phyloP scores from a whole-genome alignment of 371 early-diverging fungal species.

The Rhizomucor miehei region DNA sequence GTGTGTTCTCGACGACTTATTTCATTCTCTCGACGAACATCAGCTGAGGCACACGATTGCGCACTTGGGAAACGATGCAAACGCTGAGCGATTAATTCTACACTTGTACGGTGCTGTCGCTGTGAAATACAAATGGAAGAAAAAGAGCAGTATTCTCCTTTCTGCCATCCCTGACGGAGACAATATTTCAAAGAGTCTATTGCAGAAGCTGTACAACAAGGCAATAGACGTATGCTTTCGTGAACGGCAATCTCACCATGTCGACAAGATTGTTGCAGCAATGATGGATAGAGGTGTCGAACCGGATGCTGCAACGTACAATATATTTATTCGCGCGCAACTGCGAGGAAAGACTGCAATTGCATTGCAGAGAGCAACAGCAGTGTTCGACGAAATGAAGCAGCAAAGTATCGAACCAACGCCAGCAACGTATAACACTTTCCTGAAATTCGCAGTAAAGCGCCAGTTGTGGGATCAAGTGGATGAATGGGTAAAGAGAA shows the following conservation, averaged over 20 bases:
- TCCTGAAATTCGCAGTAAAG: conserved; percentile 23
- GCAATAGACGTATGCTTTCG: conserved; percentile 17
- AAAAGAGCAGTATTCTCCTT: background rate
- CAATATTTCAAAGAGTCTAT: background rate
- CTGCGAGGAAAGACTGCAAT: conserved; percentile 1
- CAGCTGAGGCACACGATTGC: background rate
- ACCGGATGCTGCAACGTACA: conserved; percentile 29
- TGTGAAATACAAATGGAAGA: background rate
- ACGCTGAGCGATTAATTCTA: conserved; percentile 2
- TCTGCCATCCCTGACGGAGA: background rate
- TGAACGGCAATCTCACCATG: conserved; percentile 16
- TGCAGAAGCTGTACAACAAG: conserved; percentile 21
- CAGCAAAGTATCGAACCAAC: conserved; percentile 19
- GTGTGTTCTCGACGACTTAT: background rate
- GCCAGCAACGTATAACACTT: conserved; percentile 34
- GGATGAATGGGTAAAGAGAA: conserved; percentile 22
- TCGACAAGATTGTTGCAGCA: conserved; percentile 11
- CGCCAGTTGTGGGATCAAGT: conserved; percentile 23
- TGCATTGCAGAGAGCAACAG: background rate
- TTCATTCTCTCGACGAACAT: background rate
- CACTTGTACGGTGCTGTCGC: conserved; percentile 2
- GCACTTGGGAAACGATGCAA: background rate
- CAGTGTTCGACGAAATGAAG: conserved; percentile 20
- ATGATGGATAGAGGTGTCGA: conserved; percentile 20
- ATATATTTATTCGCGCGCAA: conserved; percentile 23